Base-by-base conservation (phyloP, 129 eudicot species). In the Logfia minima region DNA sequence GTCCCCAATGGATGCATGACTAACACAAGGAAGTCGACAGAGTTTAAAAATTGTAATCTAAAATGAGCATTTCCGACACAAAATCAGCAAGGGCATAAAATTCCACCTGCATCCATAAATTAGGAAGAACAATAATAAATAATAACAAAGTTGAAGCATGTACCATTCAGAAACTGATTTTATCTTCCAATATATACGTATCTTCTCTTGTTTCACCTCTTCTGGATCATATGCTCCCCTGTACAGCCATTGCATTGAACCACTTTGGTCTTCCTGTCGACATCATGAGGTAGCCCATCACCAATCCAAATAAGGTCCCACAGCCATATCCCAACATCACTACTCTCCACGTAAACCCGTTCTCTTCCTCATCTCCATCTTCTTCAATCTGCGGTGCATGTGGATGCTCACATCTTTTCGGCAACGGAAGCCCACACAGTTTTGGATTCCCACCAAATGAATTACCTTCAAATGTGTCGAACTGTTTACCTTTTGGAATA, bases 401-500 rank as follows among this genome's bases (percentile, higher is more conserved):
- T 53, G 21, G 60, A 17, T 53, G 3, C n/a, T 53, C 60, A 53
- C 21, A 7, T 7, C 60, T 53, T 53, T 53, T 53, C 17, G 22
- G 60, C 22, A 53, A 53, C 17, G 60, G 60, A 53, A 17, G 6
- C 60, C 60, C 60, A 53, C 60, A 53, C 6, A 53, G 60, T 14
- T 53, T 53, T 18, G 60, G 60, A 53, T 53, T 53, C 4, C 60
- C 60, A 1, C 4, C 7, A 16, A 53, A 53, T 7, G 60, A 53
- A 21, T 53, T 18, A 22, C 4, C 1, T 5, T 53, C 19, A 53
- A 59, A 59, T 1, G 65, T 59, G 26, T 8, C 22, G 8, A 59
- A 21, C 28, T 63, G 39, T 23, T 24, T 63, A 9, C 79, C 70
- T 41, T 4, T 7, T 16, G 83, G 86, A 34, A 83, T 83, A 14